Conservation (phyloP, 2,329 filamentous ascomycete genomes). For the Monosporascus sp. region DNA sequence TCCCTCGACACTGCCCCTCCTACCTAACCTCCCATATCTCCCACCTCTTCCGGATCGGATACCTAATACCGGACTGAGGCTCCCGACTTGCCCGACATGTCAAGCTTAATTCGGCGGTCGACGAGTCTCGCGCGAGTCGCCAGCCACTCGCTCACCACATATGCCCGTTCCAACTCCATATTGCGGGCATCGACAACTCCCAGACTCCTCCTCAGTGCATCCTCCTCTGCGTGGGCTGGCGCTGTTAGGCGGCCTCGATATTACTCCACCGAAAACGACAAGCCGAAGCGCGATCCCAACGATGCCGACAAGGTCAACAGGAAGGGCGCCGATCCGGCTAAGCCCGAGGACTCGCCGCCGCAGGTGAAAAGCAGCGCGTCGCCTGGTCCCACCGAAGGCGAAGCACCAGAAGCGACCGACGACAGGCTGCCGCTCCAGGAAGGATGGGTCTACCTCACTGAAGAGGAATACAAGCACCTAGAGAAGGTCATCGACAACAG, state of each 20-base stretch:
- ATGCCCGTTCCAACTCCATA: constrained; percentile 13
- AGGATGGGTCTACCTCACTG: constrained; percentile 23
- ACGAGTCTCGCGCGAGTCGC: constrained; percentile 21
- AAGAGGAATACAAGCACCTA: constrained; percentile 12
- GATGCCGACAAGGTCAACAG: constrained; percentile 3
- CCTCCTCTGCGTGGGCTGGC: constrained; percentile 17
- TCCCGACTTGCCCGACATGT: constrained; percentile 24
- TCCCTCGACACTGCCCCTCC: not conserved
- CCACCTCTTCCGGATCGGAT: constrained; percentile 12
- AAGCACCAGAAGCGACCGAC: constrained; percentile 9
- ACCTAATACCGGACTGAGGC: constrained; percentile 2
- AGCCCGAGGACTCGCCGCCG: constrained; percentile 12
- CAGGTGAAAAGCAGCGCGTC: constrained; percentile 21
- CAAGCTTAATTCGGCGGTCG: constrained; percentile 26
- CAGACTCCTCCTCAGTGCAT: constrained; percentile 15
- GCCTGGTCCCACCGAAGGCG: constrained; percentile 20
- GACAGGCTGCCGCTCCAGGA: constrained; percentile 16
- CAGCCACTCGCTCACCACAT: constrained; percentile 15
- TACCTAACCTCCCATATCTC: not conserved
- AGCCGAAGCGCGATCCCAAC: constrained; percentile 7
- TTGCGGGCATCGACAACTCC: constrained; percentile 13
- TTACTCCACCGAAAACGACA: constrained; percentile 18
- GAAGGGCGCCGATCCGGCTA: constrained; percentile 2
- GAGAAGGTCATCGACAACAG: not conserved
- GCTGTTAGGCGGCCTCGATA: constrained; percentile 12